phyloP scores from a whole-genome alignment of 139 green algal genomes.

The Astrephomene gubernaculifera region DNA sequence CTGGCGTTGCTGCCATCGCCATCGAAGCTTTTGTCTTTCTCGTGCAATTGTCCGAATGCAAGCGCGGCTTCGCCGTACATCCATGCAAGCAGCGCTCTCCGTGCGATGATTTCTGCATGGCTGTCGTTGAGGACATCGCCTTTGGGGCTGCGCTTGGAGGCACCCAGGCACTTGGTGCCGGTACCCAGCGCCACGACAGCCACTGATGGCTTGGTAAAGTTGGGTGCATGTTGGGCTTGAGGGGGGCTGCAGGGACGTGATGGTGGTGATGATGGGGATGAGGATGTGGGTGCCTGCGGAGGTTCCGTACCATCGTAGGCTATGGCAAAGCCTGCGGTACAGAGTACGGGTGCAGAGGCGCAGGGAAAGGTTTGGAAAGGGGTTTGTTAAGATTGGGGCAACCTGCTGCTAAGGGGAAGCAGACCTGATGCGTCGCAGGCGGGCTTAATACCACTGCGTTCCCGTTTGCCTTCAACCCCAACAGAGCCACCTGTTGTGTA shows the following conservation, averaged over 20 bases:
- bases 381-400: no score
- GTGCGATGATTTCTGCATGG: constrained; percentile 83
- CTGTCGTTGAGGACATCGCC: constrained; percentile 79
- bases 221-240: no score
- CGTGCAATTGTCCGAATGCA: constrained; percentile 19
- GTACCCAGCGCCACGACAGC: constrained; percentile 78
- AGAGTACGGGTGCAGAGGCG: no score
- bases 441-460: no score
- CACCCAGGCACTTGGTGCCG: constrained; percentile 86
- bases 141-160: constrained; percentile 17
- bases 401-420: no score
- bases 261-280: no score
- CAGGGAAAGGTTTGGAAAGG: no score
- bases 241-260: no score
- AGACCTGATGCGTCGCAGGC: no score
- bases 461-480: no score
- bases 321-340: constrained; percentile 44
- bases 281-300: background rate
- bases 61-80: constrained; percentile 70
- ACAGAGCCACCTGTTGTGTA: no score
- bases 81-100: constrained; percentile 78
- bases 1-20: background rate
- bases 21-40: background rate
- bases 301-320: background rate
- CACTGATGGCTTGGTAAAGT: background rate